Conservation (phyloP, 768 basidiomycete species). For the Wakefieldia striispora region DNA sequence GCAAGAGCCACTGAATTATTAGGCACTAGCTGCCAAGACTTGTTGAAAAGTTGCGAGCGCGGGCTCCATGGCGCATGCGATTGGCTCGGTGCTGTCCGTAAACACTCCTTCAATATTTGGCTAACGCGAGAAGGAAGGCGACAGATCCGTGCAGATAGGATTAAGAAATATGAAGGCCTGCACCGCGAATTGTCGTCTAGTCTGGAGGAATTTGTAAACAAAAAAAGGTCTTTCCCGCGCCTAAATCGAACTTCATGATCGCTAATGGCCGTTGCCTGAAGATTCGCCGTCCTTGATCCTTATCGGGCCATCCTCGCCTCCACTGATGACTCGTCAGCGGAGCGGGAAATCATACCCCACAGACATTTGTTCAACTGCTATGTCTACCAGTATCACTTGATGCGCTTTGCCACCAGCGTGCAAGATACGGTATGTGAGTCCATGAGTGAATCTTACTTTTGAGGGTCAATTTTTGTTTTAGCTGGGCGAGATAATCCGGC, state of each 20-base stretch:
- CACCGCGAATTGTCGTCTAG: conserved; percentile 34
- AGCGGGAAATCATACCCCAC: conserved; percentile 54
- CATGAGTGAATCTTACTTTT: background rate
- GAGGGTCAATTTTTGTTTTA: conserved; percentile 24
- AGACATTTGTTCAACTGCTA: conserved; percentile 73
- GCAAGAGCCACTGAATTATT: conserved; percentile 45
- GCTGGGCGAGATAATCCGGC: conserved; percentile 53
- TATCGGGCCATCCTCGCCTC: conserved; percentile 53
- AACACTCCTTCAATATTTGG: conserved; percentile 40
- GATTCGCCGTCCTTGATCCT: conserved; percentile 51
- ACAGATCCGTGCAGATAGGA: conserved; percentile 29
- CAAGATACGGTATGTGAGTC: conserved; percentile 33
- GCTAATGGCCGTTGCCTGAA: conserved; percentile 31
- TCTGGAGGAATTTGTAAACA: conserved; percentile 47
- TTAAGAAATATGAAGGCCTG: conserved; percentile 39
- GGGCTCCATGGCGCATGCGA: conserved; percentile 41
- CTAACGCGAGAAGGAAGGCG: conserved; percentile 29
- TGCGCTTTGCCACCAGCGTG: conserved; percentile 35
- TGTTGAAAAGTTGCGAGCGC: conserved; percentile 44
- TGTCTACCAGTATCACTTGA: conserved; percentile 60
- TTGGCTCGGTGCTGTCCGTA: conserved; percentile 49
- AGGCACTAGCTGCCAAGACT: conserved; percentile 49
- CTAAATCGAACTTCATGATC: background rate
- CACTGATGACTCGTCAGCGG: conserved; percentile 23
- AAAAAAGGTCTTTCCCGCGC: conserved; percentile 43